phyloP scores from a whole-genome alignment of 2,329 filamentous ascomycete species.

The Microdochium trichocladiopsis region DNA sequence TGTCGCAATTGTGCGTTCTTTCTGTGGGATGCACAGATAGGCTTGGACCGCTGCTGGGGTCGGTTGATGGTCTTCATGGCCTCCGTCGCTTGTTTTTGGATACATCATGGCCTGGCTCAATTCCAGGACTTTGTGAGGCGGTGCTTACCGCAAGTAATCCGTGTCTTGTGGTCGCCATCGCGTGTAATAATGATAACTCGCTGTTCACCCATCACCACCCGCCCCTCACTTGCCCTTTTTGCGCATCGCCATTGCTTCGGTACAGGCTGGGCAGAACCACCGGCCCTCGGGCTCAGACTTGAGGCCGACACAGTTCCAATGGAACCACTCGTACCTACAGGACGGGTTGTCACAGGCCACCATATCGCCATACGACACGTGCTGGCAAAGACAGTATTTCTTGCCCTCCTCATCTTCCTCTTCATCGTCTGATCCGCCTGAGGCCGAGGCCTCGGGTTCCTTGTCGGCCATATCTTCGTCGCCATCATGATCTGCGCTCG shows the following conservation, averaged over 20 bases:
- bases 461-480: constrained; percentile 27
- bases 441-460: constrained; percentile 45
- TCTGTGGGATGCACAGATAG: no score
- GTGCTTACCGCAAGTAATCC: no score
- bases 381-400: constrained; percentile 79
- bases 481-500: constrained; percentile 11
- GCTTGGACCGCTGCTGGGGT: no score
- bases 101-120: no score
- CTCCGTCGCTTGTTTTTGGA: no score
- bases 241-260: constrained; percentile 36
- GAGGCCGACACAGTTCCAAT: constrained; percentile 68
- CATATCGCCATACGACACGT: constrained; percentile 82
- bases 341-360: constrained; percentile 80
- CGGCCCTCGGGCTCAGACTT: constrained; percentile 61
- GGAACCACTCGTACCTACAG: constrained; percentile 82
- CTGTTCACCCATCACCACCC: no score
- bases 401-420: constrained; percentile 71
- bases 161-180: no score
- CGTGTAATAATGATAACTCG: no score
- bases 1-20: no score
- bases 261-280: constrained; percentile 61
- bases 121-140: no score
- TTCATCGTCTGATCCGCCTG: constrained; percentile 47
- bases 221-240: constrained; percentile 30
- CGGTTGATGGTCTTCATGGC: no score